A percentile compares a stretch with the other conserved stretches of the same genome.
These are phyloP conservation scores for Litchi chinensis DNA, from an alignment of 345 rosid genomes.

Conservation along the genomic window DNA sequence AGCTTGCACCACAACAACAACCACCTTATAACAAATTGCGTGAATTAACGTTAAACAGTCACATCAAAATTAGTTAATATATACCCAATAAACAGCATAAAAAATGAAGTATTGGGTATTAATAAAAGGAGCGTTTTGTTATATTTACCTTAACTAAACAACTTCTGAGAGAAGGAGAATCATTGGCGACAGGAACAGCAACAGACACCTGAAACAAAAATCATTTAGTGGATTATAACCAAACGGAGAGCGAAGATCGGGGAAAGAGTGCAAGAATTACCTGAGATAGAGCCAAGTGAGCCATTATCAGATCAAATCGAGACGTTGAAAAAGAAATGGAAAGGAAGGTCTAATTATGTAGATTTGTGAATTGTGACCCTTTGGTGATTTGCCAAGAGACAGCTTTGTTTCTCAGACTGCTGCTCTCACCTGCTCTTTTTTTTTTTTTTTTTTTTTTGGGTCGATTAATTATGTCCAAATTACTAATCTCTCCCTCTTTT, in stretches of 20 bases:
- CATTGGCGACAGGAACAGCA: slow-evolving; percentile 45
- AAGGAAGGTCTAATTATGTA: not conserved
- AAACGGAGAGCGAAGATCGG: too few species aligned
- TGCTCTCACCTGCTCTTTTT: too few species aligned
- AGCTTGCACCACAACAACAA: not conserved
- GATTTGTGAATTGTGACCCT: slow-evolving; percentile 23
- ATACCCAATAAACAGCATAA: not conserved
- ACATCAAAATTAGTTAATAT: not conserved
- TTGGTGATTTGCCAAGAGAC: slow-evolving; percentile 34
- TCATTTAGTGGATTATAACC: too few species aligned
- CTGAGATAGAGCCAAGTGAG: slow-evolving; percentile 49
- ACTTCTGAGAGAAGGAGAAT: slow-evolving; percentile 37
- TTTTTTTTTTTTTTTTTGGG: not conserved
- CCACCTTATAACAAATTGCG: not conserved
- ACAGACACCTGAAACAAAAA: slow-evolving; percentile 41
- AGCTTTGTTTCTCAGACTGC: not conserved
- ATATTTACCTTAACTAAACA: slow-evolving; percentile 43
- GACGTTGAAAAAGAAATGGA: not conserved
- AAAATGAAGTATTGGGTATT: too few species aligned
- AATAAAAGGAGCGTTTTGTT: too few species aligned
- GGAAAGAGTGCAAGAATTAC: slow-evolving; percentile 16
- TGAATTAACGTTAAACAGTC: not conserved
- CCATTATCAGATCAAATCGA: slow-evolving; percentile 36
- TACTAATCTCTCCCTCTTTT: not conserved
- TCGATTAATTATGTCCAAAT: not conserved